Conservation (phyloP, 2,329 filamentous ascomycete genomes). For the Ophiostoma triangulosporum region DNA sequence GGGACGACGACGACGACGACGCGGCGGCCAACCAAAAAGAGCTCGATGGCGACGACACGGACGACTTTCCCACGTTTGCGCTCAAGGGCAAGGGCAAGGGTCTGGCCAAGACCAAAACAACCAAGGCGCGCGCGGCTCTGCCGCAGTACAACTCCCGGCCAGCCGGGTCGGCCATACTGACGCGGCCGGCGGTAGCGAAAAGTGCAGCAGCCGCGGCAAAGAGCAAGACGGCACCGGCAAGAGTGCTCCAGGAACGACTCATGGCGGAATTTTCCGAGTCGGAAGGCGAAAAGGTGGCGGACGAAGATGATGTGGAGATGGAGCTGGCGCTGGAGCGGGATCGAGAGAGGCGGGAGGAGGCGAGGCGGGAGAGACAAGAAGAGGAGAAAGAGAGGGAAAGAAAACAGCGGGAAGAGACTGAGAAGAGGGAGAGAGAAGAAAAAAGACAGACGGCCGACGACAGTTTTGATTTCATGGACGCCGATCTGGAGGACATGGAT, state of each 20-base stretch:
- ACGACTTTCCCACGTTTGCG: background rate
- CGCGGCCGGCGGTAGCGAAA: background rate
- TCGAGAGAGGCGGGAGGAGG: background rate
- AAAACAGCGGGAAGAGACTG: background rate
- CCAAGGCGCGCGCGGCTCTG: background rate
- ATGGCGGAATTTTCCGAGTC: background rate
- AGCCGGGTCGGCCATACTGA: background rate
- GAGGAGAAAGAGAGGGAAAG: background rate
- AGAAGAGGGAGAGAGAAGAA: background rate
- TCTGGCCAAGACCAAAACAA: background rate
- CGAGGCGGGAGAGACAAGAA: background rate
- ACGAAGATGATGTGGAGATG: background rate
- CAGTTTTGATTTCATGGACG: background rate
- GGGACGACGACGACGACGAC: background rate
- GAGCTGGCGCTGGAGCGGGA: background rate
- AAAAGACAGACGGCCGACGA: background rate
- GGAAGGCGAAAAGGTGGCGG: background rate
- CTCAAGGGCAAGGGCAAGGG: background rate
- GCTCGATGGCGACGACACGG: conserved; percentile 1
- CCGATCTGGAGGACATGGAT: background rate
- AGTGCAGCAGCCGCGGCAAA: background rate
- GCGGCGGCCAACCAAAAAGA: background rate
- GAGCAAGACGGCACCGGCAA: too few species aligned
- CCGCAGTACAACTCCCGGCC: conserved; percentile 2
- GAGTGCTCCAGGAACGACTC: background rate